Conservation (phyloP, 352 stramenopile genomes). For the Globisporangium radiosum region DNA sequence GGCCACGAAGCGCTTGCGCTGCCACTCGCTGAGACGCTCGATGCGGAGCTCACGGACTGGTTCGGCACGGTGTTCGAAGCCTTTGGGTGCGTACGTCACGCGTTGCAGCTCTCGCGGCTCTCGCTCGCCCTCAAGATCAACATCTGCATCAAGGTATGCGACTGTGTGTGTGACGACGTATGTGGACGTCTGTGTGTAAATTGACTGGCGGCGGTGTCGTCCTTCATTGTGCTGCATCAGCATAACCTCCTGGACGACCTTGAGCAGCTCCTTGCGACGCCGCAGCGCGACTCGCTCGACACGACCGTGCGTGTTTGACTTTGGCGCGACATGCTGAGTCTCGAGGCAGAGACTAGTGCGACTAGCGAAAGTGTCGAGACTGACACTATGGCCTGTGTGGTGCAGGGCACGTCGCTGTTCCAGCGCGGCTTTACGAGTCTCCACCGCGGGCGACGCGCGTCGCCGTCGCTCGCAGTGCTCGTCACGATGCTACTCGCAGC, state of each 20-base stretch:
- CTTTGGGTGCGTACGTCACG: slow-evolving; percentile 41
- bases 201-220: not conserved
- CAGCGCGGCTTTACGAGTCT: slow-evolving; percentile 47
- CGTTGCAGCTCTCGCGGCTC: slow-evolving; percentile 30
- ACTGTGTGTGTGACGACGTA: not conserved
- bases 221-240: slow-evolving; percentile 1
- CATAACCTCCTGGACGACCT: slow-evolving; percentile 40
- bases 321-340: too few species aligned
- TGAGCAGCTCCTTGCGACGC: slow-evolving; percentile 18
- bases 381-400: too few species aligned
- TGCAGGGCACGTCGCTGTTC: slow-evolving; percentile 53
- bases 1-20: slow-evolving; percentile 34
- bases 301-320: slow-evolving; percentile 23
- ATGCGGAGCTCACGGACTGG: slow-evolving; percentile 36
- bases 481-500: slow-evolving; percentile 14
- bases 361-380: too few species aligned
- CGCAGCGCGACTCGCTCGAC: slow-evolving; percentile 29
- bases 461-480: slow-evolving; percentile 17
- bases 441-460: slow-evolving; percentile 19
- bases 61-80: slow-evolving; percentile 57
- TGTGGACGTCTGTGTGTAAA: too few species aligned
- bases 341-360: too few species aligned
- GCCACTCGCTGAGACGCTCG: slow-evolving; percentile 34
- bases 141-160: slow-evolving; percentile 58
- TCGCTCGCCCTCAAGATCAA: slow-evolving; percentile 43